These are phyloP conservation scores for Wilcoxina mikolae DNA, from an alignment of 495 filamentous ascomycete species.

Conservation along the genomic window DNA sequence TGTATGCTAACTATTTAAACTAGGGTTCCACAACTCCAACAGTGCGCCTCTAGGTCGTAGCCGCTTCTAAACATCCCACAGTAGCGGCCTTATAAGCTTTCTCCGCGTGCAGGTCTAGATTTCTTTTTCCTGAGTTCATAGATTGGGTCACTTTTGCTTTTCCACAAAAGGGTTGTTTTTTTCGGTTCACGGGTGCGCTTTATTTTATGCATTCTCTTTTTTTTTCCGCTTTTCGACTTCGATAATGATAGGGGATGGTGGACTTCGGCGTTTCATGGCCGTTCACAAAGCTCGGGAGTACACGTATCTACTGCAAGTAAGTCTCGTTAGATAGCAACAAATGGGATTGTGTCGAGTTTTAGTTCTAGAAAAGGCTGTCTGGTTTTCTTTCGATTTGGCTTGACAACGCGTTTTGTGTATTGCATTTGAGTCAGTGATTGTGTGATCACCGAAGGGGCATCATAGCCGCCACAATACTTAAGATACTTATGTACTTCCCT, in stretches of 20 bases:
- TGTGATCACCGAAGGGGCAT: too few relatives aligned
- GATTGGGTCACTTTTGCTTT: constrained; percentile 22
- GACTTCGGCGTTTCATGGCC: too few relatives aligned
- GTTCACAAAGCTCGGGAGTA: too few relatives aligned
- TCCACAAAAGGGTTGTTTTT: constrained; percentile 26
- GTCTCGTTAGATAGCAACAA: too few relatives aligned
- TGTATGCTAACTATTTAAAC: background rate
- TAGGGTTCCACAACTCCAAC: constrained; percentile 44
- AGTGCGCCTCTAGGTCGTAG: constrained; percentile 46
- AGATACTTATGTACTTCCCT: too few relatives aligned
- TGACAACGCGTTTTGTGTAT: too few relatives aligned
- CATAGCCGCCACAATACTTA: too few relatives aligned
- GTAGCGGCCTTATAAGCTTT: constrained; percentile 15
- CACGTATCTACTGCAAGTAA: too few relatives aligned
- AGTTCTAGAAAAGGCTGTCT: too few relatives aligned
- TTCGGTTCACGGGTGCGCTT: constrained; percentile 7
- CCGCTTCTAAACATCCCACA: constrained; percentile 28
- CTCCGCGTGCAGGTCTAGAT: constrained; percentile 25
- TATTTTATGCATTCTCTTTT: background rate
- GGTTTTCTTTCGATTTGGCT: too few relatives aligned
- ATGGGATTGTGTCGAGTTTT: too few relatives aligned
- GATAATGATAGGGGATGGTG: background rate
- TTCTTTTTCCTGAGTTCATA: constrained; percentile 25
- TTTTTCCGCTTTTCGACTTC: background rate
- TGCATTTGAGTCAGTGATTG: too few relatives aligned